phyloP scores from a whole-genome alignment of 2,329 filamentous ascomycete species.

The Aspergillus unguis region DNA sequence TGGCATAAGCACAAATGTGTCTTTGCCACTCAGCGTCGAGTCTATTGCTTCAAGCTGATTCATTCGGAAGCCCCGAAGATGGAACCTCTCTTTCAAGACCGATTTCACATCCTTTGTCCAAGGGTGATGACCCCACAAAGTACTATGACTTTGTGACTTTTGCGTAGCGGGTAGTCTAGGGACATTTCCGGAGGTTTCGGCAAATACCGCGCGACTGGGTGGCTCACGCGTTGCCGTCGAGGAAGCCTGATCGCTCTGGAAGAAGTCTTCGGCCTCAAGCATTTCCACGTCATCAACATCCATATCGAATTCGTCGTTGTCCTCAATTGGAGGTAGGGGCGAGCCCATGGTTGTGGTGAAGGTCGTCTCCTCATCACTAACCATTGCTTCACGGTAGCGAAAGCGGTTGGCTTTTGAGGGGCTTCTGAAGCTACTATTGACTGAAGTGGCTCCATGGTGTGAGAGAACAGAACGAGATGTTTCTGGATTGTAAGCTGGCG shows the following conservation, averaged over 20 bases:
- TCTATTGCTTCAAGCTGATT: conserved; percentile 97
- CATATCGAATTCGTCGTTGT: conserved; percentile 42
- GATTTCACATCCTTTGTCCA: conserved; percentile 86
- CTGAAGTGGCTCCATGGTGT: conserved; percentile 1
- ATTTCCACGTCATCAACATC: conserved; percentile 46
- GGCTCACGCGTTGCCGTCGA: conserved; percentile 13
- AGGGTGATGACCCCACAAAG: conserved; percentile 57
- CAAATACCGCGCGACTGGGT: conserved; percentile 36
- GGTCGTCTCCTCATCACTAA: conserved; percentile 24
- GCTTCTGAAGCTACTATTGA: conserved; percentile 5
- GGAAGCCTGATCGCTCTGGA: conserved; percentile 29
- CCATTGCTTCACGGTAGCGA: conserved; percentile 22
- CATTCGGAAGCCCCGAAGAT: conserved; percentile 78
- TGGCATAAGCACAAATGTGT: conserved; percentile 95
- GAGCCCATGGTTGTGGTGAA: conserved; percentile 44
- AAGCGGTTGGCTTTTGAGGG: conserved; percentile 7
- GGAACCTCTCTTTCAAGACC: conserved; percentile 78
- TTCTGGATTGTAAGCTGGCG: conserved; percentile 1
- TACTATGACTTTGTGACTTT: conserved; percentile 31
- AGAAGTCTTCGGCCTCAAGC: conserved; percentile 40
- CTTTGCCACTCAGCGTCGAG: conserved; percentile 78
- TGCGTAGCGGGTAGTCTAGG: conserved; percentile 28
- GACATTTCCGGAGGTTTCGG: conserved; percentile 42
- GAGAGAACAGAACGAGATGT: conserved; percentile 1
- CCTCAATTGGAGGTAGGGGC: conserved; percentile 22